Evolutionary conservation across 1,284 basidiomycete species (phyloP).

Genomic region (Trichosporon sp.): DNA sequence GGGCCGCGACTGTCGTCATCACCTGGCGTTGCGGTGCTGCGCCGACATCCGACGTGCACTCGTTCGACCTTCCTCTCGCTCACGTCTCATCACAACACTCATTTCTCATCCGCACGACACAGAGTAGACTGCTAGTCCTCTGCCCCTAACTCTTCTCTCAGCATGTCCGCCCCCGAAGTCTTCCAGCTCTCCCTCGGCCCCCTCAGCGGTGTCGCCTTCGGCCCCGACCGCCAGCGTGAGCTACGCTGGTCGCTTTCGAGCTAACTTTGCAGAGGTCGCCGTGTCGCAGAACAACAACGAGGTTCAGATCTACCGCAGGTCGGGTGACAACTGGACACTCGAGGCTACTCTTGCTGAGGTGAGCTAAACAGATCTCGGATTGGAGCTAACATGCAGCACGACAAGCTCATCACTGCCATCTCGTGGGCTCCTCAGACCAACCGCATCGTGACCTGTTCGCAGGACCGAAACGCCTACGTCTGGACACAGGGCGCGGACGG

Average conservation of each 20-base stretch:
- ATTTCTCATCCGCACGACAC: background rate
- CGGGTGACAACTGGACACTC: slow-evolving; percentile 69
- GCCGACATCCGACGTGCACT: slow-evolving; percentile 1
- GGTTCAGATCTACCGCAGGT: slow-evolving; percentile 75
- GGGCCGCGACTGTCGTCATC: slow-evolving; percentile 22
- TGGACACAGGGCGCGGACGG: slow-evolving; percentile 83
- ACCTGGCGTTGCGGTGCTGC: background rate
- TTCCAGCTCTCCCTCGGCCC: slow-evolving; percentile 78
- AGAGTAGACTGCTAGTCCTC: slow-evolving; percentile 55
- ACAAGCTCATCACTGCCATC: slow-evolving; percentile 96
- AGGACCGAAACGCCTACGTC: slow-evolving; percentile 98
- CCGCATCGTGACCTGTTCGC: slow-evolving; percentile 95
- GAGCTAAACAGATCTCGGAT: slow-evolving; percentile 36
- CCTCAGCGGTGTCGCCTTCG: slow-evolving; percentile 90
- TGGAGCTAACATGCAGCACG: slow-evolving; percentile 67
- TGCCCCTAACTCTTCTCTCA: slow-evolving; percentile 51
- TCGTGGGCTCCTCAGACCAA: slow-evolving; percentile 98
- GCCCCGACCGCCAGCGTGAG: slow-evolving; percentile 67
- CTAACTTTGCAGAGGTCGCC: slow-evolving; percentile 70
- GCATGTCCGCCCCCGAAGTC: slow-evolving; percentile 75
- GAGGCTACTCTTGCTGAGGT: slow-evolving; percentile 86
- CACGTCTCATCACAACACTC: background rate
- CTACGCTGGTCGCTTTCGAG: slow-evolving; percentile 61
- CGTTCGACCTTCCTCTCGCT: slow-evolving; percentile 7
- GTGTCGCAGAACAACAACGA: slow-evolving; percentile 90